phyloP scores from a whole-genome alignment of 1,284 basidiomycete species.

The Takashimella koratensis region DNA sequence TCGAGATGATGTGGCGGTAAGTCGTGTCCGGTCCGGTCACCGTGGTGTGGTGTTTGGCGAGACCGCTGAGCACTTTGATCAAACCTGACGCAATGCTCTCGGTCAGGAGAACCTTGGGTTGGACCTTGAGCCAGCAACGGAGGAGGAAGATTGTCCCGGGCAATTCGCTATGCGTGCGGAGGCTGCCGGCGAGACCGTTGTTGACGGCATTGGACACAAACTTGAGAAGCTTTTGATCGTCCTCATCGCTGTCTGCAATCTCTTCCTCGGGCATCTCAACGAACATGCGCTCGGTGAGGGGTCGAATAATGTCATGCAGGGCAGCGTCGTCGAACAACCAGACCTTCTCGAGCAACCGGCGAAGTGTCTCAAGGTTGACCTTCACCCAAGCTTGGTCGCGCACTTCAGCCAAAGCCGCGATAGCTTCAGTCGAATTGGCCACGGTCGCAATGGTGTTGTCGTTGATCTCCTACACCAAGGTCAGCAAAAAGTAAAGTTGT shows the following conservation, averaged over 20 bases:
- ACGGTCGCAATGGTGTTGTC: slow-evolving; percentile 68
- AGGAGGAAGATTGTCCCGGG: slow-evolving; percentile 82
- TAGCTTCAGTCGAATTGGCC: slow-evolving; percentile 79
- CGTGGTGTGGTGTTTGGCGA: slow-evolving; percentile 83
- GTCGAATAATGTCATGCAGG: slow-evolving; percentile 74
- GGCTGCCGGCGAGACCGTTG: slow-evolving; percentile 57
- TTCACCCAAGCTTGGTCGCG: slow-evolving; percentile 82
- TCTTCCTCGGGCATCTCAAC: slow-evolving; percentile 80
- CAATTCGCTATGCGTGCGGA: slow-evolving; percentile 49
- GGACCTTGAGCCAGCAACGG: slow-evolving; percentile 78
- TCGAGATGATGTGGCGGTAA: slow-evolving; percentile 52
- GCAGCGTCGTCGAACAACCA: slow-evolving; percentile 68
- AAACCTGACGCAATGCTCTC: slow-evolving; percentile 74
- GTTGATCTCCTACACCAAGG: slow-evolving; percentile 59
- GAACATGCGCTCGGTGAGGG: slow-evolving; percentile 82
- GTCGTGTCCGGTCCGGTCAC: slow-evolving; percentile 49
- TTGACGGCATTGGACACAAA: slow-evolving; percentile 72
- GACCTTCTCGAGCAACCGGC: slow-evolving; percentile 85
- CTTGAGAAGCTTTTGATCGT: slow-evolving; percentile 69
- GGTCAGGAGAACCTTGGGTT: slow-evolving; percentile 67
- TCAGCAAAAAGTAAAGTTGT: slow-evolving; percentile 6
- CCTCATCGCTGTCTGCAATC: slow-evolving; percentile 62
- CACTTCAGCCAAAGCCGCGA: slow-evolving; percentile 79
- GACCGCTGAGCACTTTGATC: slow-evolving; percentile 78
- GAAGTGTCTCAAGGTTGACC: slow-evolving; percentile 72